These are phyloP conservation scores for Pisolithus orientalis DNA, from an alignment of 768 basidiomycete species.

Conservation along the genomic window DNA sequence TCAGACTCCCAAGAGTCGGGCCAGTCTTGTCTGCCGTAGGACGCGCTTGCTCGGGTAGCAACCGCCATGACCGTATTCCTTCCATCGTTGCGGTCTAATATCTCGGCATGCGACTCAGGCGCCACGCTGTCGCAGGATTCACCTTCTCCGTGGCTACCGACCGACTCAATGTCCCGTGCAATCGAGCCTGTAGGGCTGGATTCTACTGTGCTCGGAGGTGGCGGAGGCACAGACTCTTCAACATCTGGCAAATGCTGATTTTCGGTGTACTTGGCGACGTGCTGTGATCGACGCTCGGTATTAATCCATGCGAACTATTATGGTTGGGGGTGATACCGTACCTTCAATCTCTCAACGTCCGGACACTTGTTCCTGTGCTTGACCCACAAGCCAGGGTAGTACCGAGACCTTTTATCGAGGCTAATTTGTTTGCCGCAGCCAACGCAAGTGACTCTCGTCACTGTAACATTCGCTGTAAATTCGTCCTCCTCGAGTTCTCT, in stretches of 20 bases:
- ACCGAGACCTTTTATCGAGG: conserved; percentile 28
- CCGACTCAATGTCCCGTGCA: neutral
- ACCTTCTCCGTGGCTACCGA: neutral
- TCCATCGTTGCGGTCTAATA: neutral
- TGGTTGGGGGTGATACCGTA: conserved; percentile 9
- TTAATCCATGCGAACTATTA: neutral
- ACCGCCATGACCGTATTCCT: neutral
- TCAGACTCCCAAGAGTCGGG: conserved; percentile 4
- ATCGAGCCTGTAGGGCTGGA: neutral
- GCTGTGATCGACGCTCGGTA: conserved; percentile 6
- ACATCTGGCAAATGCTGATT: neutral
- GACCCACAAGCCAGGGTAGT: conserved; percentile 31
- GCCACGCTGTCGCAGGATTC: neutral
- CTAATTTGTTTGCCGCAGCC: conserved; percentile 27
- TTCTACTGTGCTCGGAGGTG: neutral
- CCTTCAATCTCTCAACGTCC: conserved; percentile 17
- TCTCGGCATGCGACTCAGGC: neutral
- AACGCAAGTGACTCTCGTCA: conserved; percentile 23
- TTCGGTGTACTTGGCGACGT: neutral
- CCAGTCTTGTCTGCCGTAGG: neutral
- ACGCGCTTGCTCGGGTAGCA: neutral
- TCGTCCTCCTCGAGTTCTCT: conserved; percentile 24
- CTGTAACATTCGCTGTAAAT: conserved; percentile 16
- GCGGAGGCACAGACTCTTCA: neutral
- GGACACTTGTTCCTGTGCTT: conserved; percentile 28